phyloP scores from a whole-genome alignment of 441 rosid species.

The Erodium trifolium region DNA sequence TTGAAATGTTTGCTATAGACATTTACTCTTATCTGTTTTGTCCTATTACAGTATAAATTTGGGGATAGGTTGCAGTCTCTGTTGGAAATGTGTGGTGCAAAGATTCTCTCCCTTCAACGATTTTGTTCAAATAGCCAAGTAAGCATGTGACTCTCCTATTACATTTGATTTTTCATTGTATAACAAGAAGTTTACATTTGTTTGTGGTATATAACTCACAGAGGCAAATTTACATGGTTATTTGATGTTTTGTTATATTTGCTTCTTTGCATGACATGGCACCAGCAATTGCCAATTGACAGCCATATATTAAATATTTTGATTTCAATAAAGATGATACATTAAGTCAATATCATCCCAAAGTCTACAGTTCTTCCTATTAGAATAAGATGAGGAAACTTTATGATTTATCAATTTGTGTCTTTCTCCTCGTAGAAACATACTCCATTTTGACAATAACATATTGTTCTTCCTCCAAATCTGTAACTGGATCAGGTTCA shows the following conservation, averaged over 20 bases:
- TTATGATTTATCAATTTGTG: not conserved
- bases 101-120: conserved; percentile 37
- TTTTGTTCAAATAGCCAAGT: conserved; percentile 68
- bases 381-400: not conserved
- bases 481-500: not conserved
- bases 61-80: conserved; percentile 43
- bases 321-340: not conserved
- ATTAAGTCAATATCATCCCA: not conserved
- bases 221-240: not conserved
- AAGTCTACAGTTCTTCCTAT: not conserved
- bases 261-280: not conserved
- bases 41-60: conserved; percentile 49
- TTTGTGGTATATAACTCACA: not conserved
- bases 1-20: conserved; percentile 5
- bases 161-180: not conserved
- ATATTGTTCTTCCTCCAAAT: not conserved
- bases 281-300: not conserved
- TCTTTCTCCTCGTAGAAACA: not conserved
- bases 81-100: conserved; percentile 55
- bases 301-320: not conserved
- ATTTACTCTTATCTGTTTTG: conserved; percentile 9
- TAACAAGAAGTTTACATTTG: not conserved
- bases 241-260: not conserved
- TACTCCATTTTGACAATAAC: not conserved
- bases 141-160: conserved; percentile 16